Evolutionary conservation across 495 filamentous ascomycete genomes (phyloP), one percentile per base, ranked within the genome.

Genomic region (Staphylotrichum tortipilum): DNA sequence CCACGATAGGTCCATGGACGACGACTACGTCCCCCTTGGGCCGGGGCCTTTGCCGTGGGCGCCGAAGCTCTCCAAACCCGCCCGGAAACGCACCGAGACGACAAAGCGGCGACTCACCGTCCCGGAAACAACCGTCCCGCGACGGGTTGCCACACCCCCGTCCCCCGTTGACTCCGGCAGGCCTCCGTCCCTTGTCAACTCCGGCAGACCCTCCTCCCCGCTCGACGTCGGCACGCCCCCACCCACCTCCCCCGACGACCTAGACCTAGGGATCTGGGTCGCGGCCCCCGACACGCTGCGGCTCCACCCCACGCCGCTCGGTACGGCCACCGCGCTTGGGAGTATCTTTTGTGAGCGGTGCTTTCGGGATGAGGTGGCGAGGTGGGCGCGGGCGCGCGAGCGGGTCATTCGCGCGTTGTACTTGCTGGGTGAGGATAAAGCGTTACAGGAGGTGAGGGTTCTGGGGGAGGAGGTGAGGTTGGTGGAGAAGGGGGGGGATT

Each of bases 331-430:
- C 10, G 29, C 45, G 29, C n/a, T n/a, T n/a, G n/a, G n/a, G n/a
- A n/a, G n/a, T n/a, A n/a, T n/a, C n/a, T 41, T 45, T 15, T 57
- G 49, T 41, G 34, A 49, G 15, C 11, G 28, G 4, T 54, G 44
- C 52, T 54, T 51, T 34, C 49, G 18, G 31, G 21, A 22, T 18
- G 40, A 44, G 18, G n/a, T 31, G 8, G 47, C 41, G 11, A 38
- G 51, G 6, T 43, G 29, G 44, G 3, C 24, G 7, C 26, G 47
- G 2, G 38, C 36, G n/a, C 38, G 47, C 17, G 37, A 43, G 26
- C 33, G 4, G 0, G 33, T 26, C 29, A 3, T 55, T 14, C 11
- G 24, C 3, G 15, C 30, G 8, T 40, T 57, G 31, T 2, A 17
- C 12, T 12, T 52, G 14, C 45, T 49, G 0, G 49, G 53, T 26